phyloP scores from a whole-genome alignment of 202 grass and related monocot species.

The Bolboschoenoplectus hybrid region DNA sequence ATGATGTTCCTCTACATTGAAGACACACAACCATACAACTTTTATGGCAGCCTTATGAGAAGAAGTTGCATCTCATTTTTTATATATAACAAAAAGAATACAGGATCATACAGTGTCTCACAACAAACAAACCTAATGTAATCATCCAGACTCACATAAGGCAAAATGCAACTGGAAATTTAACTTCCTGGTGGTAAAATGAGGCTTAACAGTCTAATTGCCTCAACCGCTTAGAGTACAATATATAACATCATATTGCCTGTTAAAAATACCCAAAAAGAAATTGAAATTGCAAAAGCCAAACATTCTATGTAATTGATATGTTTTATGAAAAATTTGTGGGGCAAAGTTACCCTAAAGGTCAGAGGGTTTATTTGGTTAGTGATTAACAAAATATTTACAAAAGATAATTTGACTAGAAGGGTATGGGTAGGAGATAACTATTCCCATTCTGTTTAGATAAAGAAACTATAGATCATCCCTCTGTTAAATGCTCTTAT shows the following conservation, averaged over 20 bases:
- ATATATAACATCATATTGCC: not conserved
- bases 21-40: not conserved
- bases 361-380: no score
- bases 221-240: not conserved
- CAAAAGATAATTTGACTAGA: no score
- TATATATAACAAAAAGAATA: not conserved
- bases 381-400: no score
- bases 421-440: no score
- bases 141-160: not conserved
- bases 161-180: not conserved
- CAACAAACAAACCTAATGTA: not conserved
- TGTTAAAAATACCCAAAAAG: not conserved
- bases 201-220: not conserved
- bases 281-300: not conserved
- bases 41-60: not conserved
- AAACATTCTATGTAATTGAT: no score
- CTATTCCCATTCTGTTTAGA: no score
- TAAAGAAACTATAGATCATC: no score
- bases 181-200: not conserved
- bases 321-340: no score
- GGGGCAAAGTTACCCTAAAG: no score
- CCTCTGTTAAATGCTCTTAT: no score
- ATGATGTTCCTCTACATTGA: not conserved
- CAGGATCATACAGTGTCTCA: not conserved
- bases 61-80: not conserved